Evolutionary conservation across 192 early-diverging fungal species (phyloP).

Genomic region (Backusella circina): DNA sequence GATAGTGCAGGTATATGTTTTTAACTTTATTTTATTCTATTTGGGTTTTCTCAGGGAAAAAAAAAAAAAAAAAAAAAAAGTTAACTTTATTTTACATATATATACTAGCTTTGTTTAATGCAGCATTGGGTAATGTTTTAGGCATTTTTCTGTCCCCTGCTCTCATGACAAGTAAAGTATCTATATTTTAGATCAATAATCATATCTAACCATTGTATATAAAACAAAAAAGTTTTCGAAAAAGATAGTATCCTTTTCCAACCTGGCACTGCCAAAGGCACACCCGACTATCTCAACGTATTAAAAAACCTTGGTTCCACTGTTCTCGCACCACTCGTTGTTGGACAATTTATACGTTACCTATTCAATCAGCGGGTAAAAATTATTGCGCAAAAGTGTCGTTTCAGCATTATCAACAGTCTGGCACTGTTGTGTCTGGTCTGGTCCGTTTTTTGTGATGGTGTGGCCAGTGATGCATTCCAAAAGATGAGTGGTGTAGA

Average conservation of each 20-base stretch:
- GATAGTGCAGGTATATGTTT: slow-evolving; percentile 41
- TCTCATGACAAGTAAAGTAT: slow-evolving; percentile 26
- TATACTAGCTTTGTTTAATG: slow-evolving; percentile 51
- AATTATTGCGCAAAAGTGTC: slow-evolving; percentile 38
- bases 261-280: slow-evolving; percentile 19
- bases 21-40: not conserved
- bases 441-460: slow-evolving; percentile 71
- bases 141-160: slow-evolving; percentile 35
- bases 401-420: slow-evolving; percentile 52
- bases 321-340: slow-evolving; percentile 55
- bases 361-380: slow-evolving; percentile 37
- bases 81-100: not conserved
- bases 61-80: too few relatives aligned
- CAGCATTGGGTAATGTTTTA: slow-evolving; percentile 62
- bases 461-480: slow-evolving; percentile 53
- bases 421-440: slow-evolving; percentile 55
- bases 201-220: not conserved
- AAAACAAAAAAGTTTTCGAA: slow-evolving; percentile 12
- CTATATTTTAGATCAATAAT: not conserved
- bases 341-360: slow-evolving; percentile 50
- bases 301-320: slow-evolving; percentile 51
- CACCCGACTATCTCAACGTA: slow-evolving; percentile 43
- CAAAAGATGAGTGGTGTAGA: slow-evolving; percentile 38
- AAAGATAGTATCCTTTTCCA: slow-evolving; percentile 18
- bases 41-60: not conserved